These are phyloP conservation scores for Pseudonitzschia multiseries DNA, from an alignment of 108 stramenopile genomes.

Conservation along the genomic window DNA sequence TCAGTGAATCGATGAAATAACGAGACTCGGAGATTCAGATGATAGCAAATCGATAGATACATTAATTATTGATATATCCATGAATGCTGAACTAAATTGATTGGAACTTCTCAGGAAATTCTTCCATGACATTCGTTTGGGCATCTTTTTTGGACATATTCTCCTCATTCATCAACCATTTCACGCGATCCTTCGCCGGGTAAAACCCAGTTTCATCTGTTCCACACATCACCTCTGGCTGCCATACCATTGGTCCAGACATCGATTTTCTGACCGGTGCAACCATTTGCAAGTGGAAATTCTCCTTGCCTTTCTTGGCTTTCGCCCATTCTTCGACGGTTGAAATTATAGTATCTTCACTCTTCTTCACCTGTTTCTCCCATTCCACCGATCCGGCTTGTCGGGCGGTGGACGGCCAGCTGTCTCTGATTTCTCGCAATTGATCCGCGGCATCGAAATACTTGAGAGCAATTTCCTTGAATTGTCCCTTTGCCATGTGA, in stretches of 20 bases:
- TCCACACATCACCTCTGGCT: background rate
- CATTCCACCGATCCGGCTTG: background rate
- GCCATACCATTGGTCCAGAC: background rate
- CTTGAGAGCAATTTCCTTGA: background rate
- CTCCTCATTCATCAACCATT: background rate
- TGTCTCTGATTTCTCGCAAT: background rate
- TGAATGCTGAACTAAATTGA: too few species aligned
- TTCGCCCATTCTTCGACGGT: background rate
- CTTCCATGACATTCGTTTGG: background rate
- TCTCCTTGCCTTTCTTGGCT: background rate
- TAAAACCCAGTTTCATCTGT: background rate
- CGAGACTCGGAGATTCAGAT: too few species aligned
- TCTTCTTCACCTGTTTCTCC: background rate
- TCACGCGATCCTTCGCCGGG: background rate
- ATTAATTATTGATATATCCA: too few species aligned
- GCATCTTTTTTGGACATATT: background rate
- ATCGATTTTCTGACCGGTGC: background rate
- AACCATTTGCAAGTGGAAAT: background rate
- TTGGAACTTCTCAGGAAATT: conserved; percentile 2
- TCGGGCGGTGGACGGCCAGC: background rate
- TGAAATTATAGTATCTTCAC: background rate
- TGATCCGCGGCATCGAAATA: background rate
- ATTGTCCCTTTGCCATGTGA: background rate
- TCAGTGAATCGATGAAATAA: too few species aligned
- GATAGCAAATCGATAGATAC: too few species aligned